These are phyloP conservation scores for Millerozyma acaciae DNA, from an alignment of 805 yeast genomes.

Conservation along the genomic window DNA sequence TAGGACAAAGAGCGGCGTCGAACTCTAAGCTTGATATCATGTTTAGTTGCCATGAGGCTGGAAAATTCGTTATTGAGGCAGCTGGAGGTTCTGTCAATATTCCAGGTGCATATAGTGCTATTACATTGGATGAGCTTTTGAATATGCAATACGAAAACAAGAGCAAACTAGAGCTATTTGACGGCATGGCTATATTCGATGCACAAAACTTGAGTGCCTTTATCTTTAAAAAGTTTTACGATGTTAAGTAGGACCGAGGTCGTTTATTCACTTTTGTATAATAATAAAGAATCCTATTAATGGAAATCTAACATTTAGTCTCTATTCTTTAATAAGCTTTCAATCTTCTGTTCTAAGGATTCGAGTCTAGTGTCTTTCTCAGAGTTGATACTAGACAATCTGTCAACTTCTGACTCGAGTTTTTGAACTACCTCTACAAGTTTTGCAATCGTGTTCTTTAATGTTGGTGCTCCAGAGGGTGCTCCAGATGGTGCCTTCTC, in stretches of 20 bases:
- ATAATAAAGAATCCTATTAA: neutral
- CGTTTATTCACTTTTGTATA: slow-evolving; percentile 3
- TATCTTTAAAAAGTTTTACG: slow-evolving; percentile 73
- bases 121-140: slow-evolving; percentile 70
- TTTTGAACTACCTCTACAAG: slow-evolving; percentile 54
- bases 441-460: slow-evolving; percentile 69
- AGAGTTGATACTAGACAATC: slow-evolving; percentile 48
- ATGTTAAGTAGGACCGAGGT: slow-evolving; percentile 33
- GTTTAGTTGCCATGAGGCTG: slow-evolving; percentile 71
- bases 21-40: slow-evolving; percentile 68
- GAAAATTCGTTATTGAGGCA: slow-evolving; percentile 71
- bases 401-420: slow-evolving; percentile 53
- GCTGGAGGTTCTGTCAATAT: slow-evolving; percentile 67
- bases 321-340: slow-evolving; percentile 44
- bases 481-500: slow-evolving; percentile 18
- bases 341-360: slow-evolving; percentile 58
- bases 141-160: slow-evolving; percentile 70
- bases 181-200: slow-evolving; percentile 64
- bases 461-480: slow-evolving; percentile 48
- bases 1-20: slow-evolving; percentile 34
- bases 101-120: slow-evolving; percentile 50
- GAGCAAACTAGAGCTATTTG: slow-evolving; percentile 52
- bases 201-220: slow-evolving; percentile 65
- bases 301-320: neutral
- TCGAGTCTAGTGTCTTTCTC: slow-evolving; percentile 63